Conservation (phyloP, 1,139 yeast genomes). For the Geotrichum australiense region DNA sequence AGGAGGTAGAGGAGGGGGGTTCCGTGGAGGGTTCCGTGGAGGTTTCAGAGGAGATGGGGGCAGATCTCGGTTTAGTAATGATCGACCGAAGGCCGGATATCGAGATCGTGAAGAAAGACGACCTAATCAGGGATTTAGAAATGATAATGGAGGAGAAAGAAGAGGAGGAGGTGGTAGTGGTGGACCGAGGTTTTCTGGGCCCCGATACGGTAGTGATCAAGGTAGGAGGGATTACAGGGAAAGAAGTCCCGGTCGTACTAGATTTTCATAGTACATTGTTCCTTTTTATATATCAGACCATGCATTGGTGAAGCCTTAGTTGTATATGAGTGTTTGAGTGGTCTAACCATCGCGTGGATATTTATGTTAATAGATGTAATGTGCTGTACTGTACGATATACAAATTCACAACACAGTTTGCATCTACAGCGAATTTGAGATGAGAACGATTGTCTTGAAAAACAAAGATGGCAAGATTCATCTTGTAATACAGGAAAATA, state of each 20-base stretch:
- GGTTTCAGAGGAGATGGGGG: slow-evolving; percentile 15
- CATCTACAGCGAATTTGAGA: too few relatives aligned
- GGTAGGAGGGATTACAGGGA: slow-evolving; percentile 14
- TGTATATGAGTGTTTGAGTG: too few relatives aligned
- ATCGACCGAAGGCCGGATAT: slow-evolving; percentile 8
- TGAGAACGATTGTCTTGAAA: too few relatives aligned
- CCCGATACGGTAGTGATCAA: slow-evolving; percentile 7
- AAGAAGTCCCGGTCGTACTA: slow-evolving; percentile 14
- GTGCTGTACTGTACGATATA: too few relatives aligned
- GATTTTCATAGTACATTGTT: too few relatives aligned
- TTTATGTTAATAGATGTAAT: too few relatives aligned
- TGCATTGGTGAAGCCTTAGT: too few relatives aligned
- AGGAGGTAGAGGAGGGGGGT: slow-evolving; percentile 9
- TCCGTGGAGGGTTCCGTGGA: slow-evolving; percentile 14
- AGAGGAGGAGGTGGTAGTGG: not conserved
- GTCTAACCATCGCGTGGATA: too few relatives aligned
- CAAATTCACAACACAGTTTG: too few relatives aligned
- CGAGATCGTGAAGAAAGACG: slow-evolving; percentile 16
- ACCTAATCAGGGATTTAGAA: slow-evolving; percentile 7
- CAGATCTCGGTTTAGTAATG: slow-evolving; percentile 18
- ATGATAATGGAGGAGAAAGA: slow-evolving; percentile 8
- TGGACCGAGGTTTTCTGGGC: slow-evolving; percentile 4
- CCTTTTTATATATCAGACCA: too few relatives aligned
- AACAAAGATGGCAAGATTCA: too few relatives aligned
- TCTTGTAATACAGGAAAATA: too few relatives aligned